Conservation (phyloP, 768 basidiomycete species). For the Hemileccinum rubropunctum region DNA sequence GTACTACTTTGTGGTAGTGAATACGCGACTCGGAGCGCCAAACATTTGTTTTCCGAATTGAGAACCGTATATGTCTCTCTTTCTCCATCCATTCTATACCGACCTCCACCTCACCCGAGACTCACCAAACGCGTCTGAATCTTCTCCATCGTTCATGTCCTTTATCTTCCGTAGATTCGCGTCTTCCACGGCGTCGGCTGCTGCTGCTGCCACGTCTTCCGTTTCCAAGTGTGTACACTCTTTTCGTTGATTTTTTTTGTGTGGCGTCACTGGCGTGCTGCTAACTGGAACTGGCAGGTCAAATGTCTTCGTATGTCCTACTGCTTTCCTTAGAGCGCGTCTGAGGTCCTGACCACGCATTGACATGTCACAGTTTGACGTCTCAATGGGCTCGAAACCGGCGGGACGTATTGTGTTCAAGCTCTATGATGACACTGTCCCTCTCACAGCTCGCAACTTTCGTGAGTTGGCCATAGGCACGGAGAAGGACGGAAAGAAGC, state of each 20-base stretch:
- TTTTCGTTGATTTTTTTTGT: not conserved
- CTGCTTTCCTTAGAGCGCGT: conserved; percentile 1
- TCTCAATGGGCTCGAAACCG: conserved; percentile 57
- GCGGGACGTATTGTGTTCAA: conserved; percentile 78
- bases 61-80: conserved; percentile 13
- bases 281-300: conserved; percentile 10
- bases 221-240: conserved; percentile 13
- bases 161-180: conserved; percentile 51
- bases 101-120: conserved; percentile 19
- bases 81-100: conserved; percentile 23
- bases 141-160: conserved; percentile 38
- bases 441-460: conserved; percentile 78
- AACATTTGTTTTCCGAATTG: too few species aligned
- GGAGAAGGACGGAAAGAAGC: conserved; percentile 44
- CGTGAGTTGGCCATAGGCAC: conserved; percentile 67
- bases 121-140: conserved; percentile 9
- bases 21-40: too few species aligned
- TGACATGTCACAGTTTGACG: conserved; percentile 56
- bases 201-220: conserved; percentile 12
- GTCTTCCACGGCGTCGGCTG: conserved; percentile 43
- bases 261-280: not conserved
- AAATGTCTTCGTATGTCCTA: conserved; percentile 33
- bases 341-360: not conserved
- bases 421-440: conserved; percentile 80
- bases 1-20: too few species aligned